A percentile compares a stretch with the other conserved stretches of the same genome.
Evolutionary conservation across 2,329 filamentous ascomycete genomes (phyloP).

Genomic region (Aspergillaceae sp.): DNA sequence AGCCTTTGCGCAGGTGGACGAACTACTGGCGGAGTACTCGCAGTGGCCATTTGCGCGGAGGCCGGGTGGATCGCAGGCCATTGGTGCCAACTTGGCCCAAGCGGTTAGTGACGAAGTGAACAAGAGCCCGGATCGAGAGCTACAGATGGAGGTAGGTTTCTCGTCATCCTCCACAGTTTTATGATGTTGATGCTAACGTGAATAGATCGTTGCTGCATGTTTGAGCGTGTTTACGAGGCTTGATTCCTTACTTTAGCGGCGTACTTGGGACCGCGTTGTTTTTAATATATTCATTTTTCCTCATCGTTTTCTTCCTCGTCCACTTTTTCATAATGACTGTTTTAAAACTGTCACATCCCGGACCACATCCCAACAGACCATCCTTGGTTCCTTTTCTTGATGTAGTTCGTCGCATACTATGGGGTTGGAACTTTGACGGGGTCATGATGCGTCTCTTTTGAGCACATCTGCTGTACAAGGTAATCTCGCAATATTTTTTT

Average conservation of each 20-base stretch:
- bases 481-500: slow-evolving; percentile 4
- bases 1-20: slow-evolving; percentile 94
- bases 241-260: slow-evolving; percentile 73
- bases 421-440: slow-evolving; percentile 13
- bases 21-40: slow-evolving; percentile 89
- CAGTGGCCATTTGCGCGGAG: slow-evolving; percentile 94
- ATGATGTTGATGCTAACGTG: slow-evolving; percentile 10
- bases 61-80: slow-evolving; percentile 64
- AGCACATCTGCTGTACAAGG: slow-evolving; percentile 12
- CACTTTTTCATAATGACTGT: slow-evolving; percentile 2
- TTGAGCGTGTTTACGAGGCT: slow-evolving; percentile 95
- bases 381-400: slow-evolving; percentile 12
- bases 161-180: background rate
- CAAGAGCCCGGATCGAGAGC: slow-evolving; percentile 80
- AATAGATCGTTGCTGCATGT: slow-evolving; percentile 77
- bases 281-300: slow-evolving; percentile 3
- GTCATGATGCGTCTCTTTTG: background rate
- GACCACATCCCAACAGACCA: background rate
- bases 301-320: slow-evolving; percentile 3
- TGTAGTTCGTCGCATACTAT: slow-evolving; percentile 20
- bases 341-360: background rate
- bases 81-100: slow-evolving; percentile 86
- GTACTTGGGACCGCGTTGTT: slow-evolving; percentile 4
- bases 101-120: slow-evolving; percentile 80
- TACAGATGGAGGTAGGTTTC: slow-evolving; percentile 76